Evolutionary conservation across 148 eudicot genomes (phyloP).

Genomic region (Pouteria glomerata): DNA sequence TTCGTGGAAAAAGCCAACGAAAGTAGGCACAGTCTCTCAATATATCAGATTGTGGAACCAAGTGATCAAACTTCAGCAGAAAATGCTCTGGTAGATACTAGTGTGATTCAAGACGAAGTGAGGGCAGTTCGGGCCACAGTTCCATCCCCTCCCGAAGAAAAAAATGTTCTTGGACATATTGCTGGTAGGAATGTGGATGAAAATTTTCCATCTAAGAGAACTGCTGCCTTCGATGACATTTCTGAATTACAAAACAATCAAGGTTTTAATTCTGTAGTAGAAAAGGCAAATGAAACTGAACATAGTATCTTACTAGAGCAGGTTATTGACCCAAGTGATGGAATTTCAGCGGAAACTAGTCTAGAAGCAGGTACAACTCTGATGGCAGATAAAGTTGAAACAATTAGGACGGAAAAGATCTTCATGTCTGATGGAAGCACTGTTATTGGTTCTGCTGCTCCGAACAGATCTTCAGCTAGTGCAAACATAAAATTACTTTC

Average conservation of each 20-base stretch:
- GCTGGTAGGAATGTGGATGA: neutral
- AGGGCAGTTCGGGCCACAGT: neutral
- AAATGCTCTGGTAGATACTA: slow-evolving; percentile 13
- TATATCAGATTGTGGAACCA: slow-evolving; percentile 19
- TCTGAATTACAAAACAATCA: slow-evolving; percentile 1
- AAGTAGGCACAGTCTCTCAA: neutral
- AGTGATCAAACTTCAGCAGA: slow-evolving; percentile 16
- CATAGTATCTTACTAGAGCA: slow-evolving; percentile 8
- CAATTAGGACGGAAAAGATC: neutral
- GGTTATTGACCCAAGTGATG: slow-evolving; percentile 16
- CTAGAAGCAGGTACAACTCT: slow-evolving; percentile 17
- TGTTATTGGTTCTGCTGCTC: slow-evolving; percentile 8
- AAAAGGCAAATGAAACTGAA: slow-evolving; percentile 11
- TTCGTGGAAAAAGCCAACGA: neutral
- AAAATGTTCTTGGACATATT: neutral
- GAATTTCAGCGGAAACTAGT: slow-evolving; percentile 11
- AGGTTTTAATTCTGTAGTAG: neutral
- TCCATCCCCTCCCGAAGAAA: too few species aligned
- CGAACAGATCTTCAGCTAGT: slow-evolving; percentile 10
- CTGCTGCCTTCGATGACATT: neutral
- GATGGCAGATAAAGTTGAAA: slow-evolving; percentile 10
- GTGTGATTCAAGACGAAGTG: slow-evolving; percentile 9
- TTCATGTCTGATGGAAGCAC: slow-evolving; percentile 7
- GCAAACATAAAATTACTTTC: slow-evolving; percentile 9
- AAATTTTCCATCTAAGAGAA: neutral